Evolutionary conservation across 1,139 yeast species (phyloP), one percentile per base, ranked within the genome.

Genomic region (Scheffersomyces illinoinensis): DNA sequence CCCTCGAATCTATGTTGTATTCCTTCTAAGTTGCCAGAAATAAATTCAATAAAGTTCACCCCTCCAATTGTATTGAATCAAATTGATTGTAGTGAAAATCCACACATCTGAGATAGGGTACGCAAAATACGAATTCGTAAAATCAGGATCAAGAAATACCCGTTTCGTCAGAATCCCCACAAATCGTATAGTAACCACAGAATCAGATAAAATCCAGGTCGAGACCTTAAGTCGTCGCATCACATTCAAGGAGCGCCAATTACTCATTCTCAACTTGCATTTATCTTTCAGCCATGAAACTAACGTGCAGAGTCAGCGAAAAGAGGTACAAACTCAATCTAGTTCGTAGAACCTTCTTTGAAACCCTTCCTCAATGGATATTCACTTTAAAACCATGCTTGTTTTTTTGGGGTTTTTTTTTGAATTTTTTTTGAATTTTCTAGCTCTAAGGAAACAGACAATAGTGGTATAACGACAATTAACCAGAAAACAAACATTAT

Each of bases 351-450:
- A 48, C 20, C 20, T 19, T 48, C 24, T 24, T 20, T 14, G 51
- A 20, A 17, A 21, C 51, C 24, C 18, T 21, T 24, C 8, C 51
- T 48, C 26, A 48, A 20, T 48, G 51, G 26, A 48, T 24, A 24
- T 17, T 12, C 14, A 33, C 51, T 51, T 20, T 43, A 52, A 23
- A 60, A 62, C 61, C 58, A 59, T 56, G 67, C 67, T 61, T 60
- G 64, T 63, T 64, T 64, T 64, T 63, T 63, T 59, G 47, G 61
- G 57, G 53, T 62, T 58, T 56, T 59, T 64, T 61, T 60, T 60
- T 53, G 47, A 21, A 18, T n/a, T 55, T 59, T 59, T 57, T 51
- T 52, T 53, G 51, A 18, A 24, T 58, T 57, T 50, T 53, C 53
- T 56, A 24, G 24, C 50, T 17, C 10, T 50, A 50, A 39, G 26